Evolutionary conservation across 805 yeast species (phyloP).

Genomic region (Schwanniomyces yamadae): DNA sequence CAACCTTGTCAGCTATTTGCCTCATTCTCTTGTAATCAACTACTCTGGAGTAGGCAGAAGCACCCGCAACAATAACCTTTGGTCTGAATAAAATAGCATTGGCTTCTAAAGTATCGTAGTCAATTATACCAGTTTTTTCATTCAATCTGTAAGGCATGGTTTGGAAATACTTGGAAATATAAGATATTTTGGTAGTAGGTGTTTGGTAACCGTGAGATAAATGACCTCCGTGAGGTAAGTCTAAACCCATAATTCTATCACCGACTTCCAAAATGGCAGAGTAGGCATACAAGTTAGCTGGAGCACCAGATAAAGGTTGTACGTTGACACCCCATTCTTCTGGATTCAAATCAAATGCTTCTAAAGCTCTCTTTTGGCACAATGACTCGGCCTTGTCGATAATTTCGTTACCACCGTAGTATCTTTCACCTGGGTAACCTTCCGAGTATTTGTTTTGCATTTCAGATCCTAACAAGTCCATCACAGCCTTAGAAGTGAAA

Average conservation of each 20-base stretch:
- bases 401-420: constrained; percentile 97
- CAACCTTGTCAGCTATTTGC: constrained; percentile 94
- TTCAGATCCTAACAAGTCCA: constrained; percentile 95
- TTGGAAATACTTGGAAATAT: constrained; percentile 93
- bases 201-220: constrained; percentile 98
- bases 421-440: constrained; percentile 98
- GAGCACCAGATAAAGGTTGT: constrained; percentile 94
- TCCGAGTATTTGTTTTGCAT: constrained; percentile 98
- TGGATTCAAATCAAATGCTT: constrained; percentile 77
- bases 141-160: constrained; percentile 98
- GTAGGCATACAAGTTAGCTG: constrained; percentile 96
- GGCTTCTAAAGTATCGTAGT: constrained; percentile 91
- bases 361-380: constrained; percentile 92
- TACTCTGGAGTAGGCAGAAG: constrained; percentile 95
- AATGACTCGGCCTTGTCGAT: constrained; percentile 90
- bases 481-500: constrained; percentile 93
- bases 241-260: constrained; percentile 97
- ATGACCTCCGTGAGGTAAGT: constrained; percentile 98
- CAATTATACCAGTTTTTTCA: constrained; percentile 89
- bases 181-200: constrained; percentile 87
- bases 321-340: constrained; percentile 98
- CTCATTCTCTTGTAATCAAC: constrained; percentile 97
- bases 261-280: constrained; percentile 93
- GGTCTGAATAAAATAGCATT: constrained; percentile 93
- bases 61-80: constrained; percentile 94